phyloP scores from a whole-genome alignment of 2,329 filamentous ascomycete species.

The Diaporthe humulicola region DNA sequence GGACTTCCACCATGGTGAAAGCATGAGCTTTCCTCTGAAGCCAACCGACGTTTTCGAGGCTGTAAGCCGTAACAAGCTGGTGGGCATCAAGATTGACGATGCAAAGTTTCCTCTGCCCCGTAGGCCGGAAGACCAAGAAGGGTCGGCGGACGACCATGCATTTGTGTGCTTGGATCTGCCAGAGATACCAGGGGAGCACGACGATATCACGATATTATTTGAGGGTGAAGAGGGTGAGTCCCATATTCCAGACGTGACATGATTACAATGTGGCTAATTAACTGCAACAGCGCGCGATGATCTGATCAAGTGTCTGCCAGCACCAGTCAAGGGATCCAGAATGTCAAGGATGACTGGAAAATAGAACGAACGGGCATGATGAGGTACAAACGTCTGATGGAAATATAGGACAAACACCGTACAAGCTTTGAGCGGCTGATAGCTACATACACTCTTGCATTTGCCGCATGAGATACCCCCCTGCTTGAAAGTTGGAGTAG shows the following conservation, averaged over 20 bases:
- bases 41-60: slow-evolving; percentile 86
- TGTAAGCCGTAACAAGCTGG: slow-evolving; percentile 74
- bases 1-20: slow-evolving; percentile 87
- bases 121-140: slow-evolving; percentile 60
- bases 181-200: slow-evolving; percentile 91
- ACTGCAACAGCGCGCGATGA: slow-evolving; percentile 64
- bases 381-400: neutral
- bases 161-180: slow-evolving; percentile 90
- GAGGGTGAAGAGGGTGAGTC: slow-evolving; percentile 81
- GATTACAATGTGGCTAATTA: slow-evolving; percentile 42
- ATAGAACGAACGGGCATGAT: slow-evolving; percentile 39
- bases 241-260: neutral
- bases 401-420: slow-evolving; percentile 12
- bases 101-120: slow-evolving; percentile 90
- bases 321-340: slow-evolving; percentile 65
- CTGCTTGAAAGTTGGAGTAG: slow-evolving; percentile 32
- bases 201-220: slow-evolving; percentile 89
- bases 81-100: slow-evolving; percentile 84
- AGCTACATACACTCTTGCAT: slow-evolving; percentile 39
- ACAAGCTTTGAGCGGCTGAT: slow-evolving; percentile 36
- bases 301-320: slow-evolving; percentile 66
- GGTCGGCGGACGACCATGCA: slow-evolving; percentile 69
- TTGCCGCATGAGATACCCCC: slow-evolving; percentile 41
- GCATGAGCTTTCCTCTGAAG: slow-evolving; percentile 90
- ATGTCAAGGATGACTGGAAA: slow-evolving; percentile 48